Evolutionary conservation across 1,284 basidiomycete genomes (phyloP).

Genomic region (Papiliotrema fonsecae): DNA sequence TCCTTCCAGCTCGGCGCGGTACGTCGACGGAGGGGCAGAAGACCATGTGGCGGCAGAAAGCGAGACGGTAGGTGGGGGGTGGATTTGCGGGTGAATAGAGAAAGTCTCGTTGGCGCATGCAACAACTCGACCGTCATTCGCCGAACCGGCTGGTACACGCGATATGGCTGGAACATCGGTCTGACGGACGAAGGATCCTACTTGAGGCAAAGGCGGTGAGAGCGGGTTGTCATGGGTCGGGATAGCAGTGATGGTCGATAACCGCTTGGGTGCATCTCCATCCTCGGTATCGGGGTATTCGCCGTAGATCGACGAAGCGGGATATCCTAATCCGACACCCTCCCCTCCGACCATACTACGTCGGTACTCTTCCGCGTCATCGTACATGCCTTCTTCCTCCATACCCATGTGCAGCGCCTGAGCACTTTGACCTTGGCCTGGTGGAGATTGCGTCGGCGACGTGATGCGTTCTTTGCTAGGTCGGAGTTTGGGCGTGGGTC

Average conservation of each 20-base stretch:
- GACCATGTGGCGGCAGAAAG: slow-evolving; percentile 44
- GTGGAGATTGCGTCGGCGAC: slow-evolving; percentile 11
- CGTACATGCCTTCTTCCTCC: slow-evolving; percentile 27
- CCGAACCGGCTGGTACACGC: slow-evolving; percentile 6
- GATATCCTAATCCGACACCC: slow-evolving; percentile 34
- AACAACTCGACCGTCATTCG: slow-evolving; percentile 30
- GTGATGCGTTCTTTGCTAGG: slow-evolving; percentile 25
- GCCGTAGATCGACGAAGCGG: slow-evolving; percentile 37
- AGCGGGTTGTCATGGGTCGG: slow-evolving; percentile 25
- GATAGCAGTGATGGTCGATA: slow-evolving; percentile 34
- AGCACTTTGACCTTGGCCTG: slow-evolving; percentile 9
- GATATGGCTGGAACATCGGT: slow-evolving; percentile 6
- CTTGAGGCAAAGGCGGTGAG: slow-evolving; percentile 40
- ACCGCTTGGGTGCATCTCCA: slow-evolving; percentile 9
- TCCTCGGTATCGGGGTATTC: slow-evolving; percentile 12
- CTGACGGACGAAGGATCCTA: slow-evolving; percentile 34
- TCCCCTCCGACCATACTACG: slow-evolving; percentile 16
- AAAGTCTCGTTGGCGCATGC: slow-evolving; percentile 43
- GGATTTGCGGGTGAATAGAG: slow-evolving; percentile 42
- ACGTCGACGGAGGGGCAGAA: slow-evolving; percentile 38
- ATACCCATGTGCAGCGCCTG: slow-evolving; percentile 11
- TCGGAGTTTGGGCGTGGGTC: slow-evolving; percentile 19
- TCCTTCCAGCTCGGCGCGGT: slow-evolving; percentile 35
- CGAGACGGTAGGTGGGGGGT: slow-evolving; percentile 42
- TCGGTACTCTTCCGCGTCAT: slow-evolving; percentile 35